phyloP scores from a whole-genome alignment of 2,329 filamentous ascomycete genomes.

The Trichoderma hamatum region DNA sequence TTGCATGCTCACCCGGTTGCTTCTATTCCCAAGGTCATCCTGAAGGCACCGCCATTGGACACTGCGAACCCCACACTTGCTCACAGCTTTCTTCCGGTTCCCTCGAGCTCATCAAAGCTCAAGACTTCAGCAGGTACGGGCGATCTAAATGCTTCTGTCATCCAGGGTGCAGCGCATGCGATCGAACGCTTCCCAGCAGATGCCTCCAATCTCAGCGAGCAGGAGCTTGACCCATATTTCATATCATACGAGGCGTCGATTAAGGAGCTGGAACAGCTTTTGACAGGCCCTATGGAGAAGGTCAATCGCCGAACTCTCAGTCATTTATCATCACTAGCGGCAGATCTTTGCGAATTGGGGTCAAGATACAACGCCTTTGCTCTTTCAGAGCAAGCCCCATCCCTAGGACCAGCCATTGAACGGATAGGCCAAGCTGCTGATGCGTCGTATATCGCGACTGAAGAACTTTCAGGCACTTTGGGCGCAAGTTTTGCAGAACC shows the following conservation, averaged over 20 bases:
- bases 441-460: constrained; percentile 92
- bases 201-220: constrained; percentile 74
- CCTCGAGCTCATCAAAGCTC: constrained; percentile 82
- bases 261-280: constrained; percentile 83
- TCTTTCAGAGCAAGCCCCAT: constrained; percentile 85
- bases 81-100: constrained; percentile 85
- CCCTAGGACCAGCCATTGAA: constrained; percentile 90
- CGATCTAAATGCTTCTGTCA: constrained; percentile 42
- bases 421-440: constrained; percentile 93
- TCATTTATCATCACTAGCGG: constrained; percentile 79
- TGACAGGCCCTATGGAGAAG: constrained; percentile 94
- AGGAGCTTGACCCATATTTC: constrained; percentile 95
- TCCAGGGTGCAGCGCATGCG: constrained; percentile 56
- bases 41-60: constrained; percentile 94
- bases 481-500: constrained; percentile 95
- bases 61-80: constrained; percentile 88
- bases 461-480: constrained; percentile 84
- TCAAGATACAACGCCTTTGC: constrained; percentile 98
- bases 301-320: constrained; percentile 88
- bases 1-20: constrained; percentile 86
- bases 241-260: constrained; percentile 89
- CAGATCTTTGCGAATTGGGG: constrained; percentile 89
- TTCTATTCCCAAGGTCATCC: constrained; percentile 88
- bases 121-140: constrained; percentile 56
- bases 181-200: constrained; percentile 83